Evolutionary conservation across 768 basidiomycete species (phyloP).

Genomic region (Russula sp.): DNA sequence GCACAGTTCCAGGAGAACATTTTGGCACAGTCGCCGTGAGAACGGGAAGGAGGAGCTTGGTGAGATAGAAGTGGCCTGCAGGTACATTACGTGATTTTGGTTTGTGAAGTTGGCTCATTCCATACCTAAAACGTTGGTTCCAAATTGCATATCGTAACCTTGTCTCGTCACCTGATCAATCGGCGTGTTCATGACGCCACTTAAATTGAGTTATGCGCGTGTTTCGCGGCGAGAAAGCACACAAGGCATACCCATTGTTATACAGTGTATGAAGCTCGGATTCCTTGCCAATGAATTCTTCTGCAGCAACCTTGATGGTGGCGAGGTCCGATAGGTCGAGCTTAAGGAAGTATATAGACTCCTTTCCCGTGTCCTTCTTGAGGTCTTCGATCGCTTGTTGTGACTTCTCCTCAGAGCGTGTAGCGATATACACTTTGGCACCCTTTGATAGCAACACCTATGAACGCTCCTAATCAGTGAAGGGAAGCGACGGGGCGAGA

Average conservation of each 20-base stretch:
- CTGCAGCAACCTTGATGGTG: conserved; percentile 32
- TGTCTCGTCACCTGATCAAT: conserved; percentile 30
- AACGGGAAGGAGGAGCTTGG: conserved; percentile 31
- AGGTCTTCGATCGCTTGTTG: conserved; percentile 24
- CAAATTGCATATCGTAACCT: conserved; percentile 35
- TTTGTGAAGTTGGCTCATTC: not conserved
- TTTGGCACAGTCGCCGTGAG: conserved; percentile 30
- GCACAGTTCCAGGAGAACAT: conserved; percentile 28
- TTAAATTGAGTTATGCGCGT: conserved; percentile 4
- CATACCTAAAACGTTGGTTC: conserved; percentile 31
- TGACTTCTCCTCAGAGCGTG: conserved; percentile 26
- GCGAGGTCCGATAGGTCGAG: conserved; percentile 37
- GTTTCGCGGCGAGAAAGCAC: not conserved
- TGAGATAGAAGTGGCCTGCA: conserved; percentile 34
- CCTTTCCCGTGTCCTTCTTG: conserved; percentile 22
- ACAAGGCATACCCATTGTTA: conserved; percentile 31
- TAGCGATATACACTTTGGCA: conserved; percentile 31
- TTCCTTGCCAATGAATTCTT: conserved; percentile 31
- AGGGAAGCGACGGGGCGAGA: not conserved
- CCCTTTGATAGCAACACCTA: conserved; percentile 29
- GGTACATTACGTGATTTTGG: not conserved
- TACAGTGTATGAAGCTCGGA: conserved; percentile 31
- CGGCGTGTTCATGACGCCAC: conserved; percentile 33
- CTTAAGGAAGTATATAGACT: conserved; percentile 26
- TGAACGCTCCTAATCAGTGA: not conserved